These are phyloP conservation scores for Onygenales sp. DNA, from an alignment of 2,329 filamentous ascomycete genomes.

Conservation along the genomic window DNA sequence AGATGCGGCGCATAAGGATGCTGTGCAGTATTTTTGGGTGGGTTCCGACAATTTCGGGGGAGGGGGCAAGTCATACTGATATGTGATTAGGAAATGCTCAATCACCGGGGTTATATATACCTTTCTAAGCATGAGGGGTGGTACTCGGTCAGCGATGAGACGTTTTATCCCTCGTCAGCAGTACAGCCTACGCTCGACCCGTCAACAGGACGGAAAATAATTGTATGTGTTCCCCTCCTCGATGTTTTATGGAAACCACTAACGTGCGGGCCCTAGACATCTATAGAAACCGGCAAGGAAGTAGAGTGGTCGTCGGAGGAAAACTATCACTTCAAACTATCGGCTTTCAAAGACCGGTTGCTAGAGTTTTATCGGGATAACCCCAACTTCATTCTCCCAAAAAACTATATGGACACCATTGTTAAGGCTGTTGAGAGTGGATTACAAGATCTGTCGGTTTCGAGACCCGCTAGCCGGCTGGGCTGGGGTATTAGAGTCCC, in stretches of 20 bases:
- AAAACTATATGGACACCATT: slow-evolving; percentile 65
- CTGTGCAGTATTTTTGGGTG: slow-evolving; percentile 84
- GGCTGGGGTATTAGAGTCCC: slow-evolving; percentile 87
- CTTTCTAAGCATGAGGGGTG: slow-evolving; percentile 81
- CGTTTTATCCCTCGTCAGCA: slow-evolving; percentile 74
- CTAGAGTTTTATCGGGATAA: slow-evolving; percentile 72
- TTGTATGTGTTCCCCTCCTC: slow-evolving; percentile 39
- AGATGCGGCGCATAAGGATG: slow-evolving; percentile 67
- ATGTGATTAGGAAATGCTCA: slow-evolving; percentile 50
- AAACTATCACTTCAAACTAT: slow-evolving; percentile 92
- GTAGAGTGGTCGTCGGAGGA: slow-evolving; percentile 91
- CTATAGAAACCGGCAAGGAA: slow-evolving; percentile 77
- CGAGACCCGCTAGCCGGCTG: slow-evolving; percentile 66
- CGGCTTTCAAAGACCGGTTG: slow-evolving; percentile 67
- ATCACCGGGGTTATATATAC: slow-evolving; percentile 70
- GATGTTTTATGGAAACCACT: slow-evolving; percentile 5
- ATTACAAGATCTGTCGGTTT: slow-evolving; percentile 81
- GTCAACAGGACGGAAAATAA: slow-evolving; percentile 70
- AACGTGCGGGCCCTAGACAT: slow-evolving; percentile 37
- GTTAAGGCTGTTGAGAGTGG: slow-evolving; percentile 65
- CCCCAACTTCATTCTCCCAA: slow-evolving; percentile 66
- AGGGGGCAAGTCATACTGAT: neutral
- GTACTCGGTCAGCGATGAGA: slow-evolving; percentile 96
- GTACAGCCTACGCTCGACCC: slow-evolving; percentile 68
- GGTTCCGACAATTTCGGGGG: slow-evolving; percentile 2